phyloP scores from a whole-genome alignment of 23 red algal species.

The Gracilaria gracilis region DNA sequence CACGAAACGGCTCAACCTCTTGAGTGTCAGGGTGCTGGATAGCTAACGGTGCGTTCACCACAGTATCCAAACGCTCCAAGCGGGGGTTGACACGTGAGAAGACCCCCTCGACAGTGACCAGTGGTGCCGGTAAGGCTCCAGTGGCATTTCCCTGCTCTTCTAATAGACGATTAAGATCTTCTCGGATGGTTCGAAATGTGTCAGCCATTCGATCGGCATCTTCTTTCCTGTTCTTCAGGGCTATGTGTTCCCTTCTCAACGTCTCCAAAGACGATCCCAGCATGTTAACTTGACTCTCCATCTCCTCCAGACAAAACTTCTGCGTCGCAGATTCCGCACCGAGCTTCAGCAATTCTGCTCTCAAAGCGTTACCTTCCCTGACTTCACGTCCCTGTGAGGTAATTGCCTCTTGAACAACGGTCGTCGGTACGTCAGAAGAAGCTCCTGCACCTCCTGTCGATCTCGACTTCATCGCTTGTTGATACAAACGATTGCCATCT shows the following conservation, averaged over 20 bases:
- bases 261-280: background rate
- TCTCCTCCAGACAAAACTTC: conserved; percentile 30
- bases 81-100: conserved; percentile 12
- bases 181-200: background rate
- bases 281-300: background rate
- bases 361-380: background rate
- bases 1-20: background rate
- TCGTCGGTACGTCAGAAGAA: background rate
- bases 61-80: background rate
- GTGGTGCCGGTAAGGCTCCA: background rate
- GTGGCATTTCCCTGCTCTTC: conserved; percentile 21
- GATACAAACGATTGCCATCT: background rate
- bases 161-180: conserved; percentile 4
- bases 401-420: background rate
- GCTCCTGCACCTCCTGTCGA: background rate
- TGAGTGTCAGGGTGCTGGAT: background rate
- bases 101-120: conserved; percentile 17
- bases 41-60: background rate
- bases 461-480: background rate
- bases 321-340: conserved; percentile 11
- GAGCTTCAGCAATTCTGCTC: background rate
- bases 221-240: background rate
- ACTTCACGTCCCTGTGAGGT: background rate
- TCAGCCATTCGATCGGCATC: conserved; percentile 8
- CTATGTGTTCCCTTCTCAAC: background rate